Percentiles rank a stretch among this genome's conserved stretches.
Evolutionary conservation across 306 rosid genomes (phyloP).

Genomic region (Fragaria nilgerrensis): DNA sequence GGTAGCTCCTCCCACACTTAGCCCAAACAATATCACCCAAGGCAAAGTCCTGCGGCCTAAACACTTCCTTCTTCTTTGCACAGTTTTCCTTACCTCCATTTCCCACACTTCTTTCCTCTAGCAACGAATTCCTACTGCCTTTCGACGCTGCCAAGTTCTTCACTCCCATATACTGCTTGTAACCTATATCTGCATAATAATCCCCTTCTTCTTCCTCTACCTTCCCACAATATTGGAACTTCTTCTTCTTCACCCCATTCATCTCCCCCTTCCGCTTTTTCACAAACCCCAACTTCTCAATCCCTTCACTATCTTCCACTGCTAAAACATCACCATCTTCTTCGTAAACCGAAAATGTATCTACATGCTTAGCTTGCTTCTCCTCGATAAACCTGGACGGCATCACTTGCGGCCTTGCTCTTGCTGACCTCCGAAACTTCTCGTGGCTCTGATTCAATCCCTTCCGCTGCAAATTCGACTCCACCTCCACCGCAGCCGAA

Average conservation of each 20-base stretch:
- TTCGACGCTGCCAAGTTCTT: constrained; percentile 2
- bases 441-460: constrained; percentile 21
- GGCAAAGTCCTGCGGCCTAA: constrained; percentile 77
- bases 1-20: constrained; percentile 86
- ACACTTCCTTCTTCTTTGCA: constrained; percentile 56
- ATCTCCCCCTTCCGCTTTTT: constrained; percentile 34
- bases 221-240: constrained; percentile 23
- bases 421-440: constrained; percentile 49
- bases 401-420: constrained; percentile 63
- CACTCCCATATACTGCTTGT: constrained; percentile 20
- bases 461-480: constrained; percentile 40
- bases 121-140: constrained; percentile 26
- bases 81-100: constrained; percentile 31
- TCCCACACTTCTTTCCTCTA: constrained; percentile 29
- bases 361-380: constrained; percentile 29
- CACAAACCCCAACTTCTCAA: constrained; percentile 24
- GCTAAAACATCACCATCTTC: constrained; percentile 29
- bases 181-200: constrained; percentile 23
- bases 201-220: constrained; percentile 30
- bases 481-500: constrained; percentile 54
- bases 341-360: constrained; percentile 38
- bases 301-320: constrained; percentile 28
- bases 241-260: constrained; percentile 28
- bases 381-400: constrained; percentile 70
- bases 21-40: constrained; percentile 97